A percentile compares a stretch with the other conserved stretches of the same genome.
Conservation (phyloP, 2,329 filamentous ascomycete genomes). For the Aureobasidium melanogenum region DNA sequence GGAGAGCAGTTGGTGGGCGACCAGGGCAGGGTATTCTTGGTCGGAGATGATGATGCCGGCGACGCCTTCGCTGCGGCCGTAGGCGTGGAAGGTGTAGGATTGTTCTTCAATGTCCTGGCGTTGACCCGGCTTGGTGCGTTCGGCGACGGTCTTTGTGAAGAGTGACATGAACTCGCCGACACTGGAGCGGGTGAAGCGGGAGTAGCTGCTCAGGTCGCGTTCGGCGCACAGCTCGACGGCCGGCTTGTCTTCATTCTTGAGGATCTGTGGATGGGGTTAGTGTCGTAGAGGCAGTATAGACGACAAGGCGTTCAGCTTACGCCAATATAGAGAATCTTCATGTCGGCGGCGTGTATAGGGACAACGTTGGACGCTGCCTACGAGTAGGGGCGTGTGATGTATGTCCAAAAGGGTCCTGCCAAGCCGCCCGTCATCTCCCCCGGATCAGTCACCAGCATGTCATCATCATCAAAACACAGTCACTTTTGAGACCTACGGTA, state of each 20-base stretch:
- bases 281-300: slow-evolving; percentile 17
- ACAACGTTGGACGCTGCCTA: background rate
- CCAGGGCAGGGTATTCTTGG: slow-evolving; percentile 52
- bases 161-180: slow-evolving; percentile 69
- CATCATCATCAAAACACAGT: background rate
- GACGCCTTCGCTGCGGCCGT: slow-evolving; percentile 37
- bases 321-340: slow-evolving; percentile 85
- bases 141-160: slow-evolving; percentile 79
- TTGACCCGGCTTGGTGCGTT: slow-evolving; percentile 71
- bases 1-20: slow-evolving; percentile 77
- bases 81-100: slow-evolving; percentile 54
- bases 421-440: background rate
- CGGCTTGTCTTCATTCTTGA: slow-evolving; percentile 70
- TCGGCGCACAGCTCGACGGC: slow-evolving; percentile 68
- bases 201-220: slow-evolving; percentile 70
- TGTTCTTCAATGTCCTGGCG: slow-evolving; percentile 80
- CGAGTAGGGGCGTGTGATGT: background rate
- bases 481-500: background rate
- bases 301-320: slow-evolving; percentile 41
- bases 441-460: background rate
- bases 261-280: slow-evolving; percentile 48
- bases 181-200: slow-evolving; percentile 65
- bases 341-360: slow-evolving; percentile 27
- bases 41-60: slow-evolving; percentile 41
- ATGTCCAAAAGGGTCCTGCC: background rate